Evolutionary conservation across 75 land plant genomes (phyloP), one percentile per base, ranked within the genome.

Genomic region (Gnetum montanum): DNA sequence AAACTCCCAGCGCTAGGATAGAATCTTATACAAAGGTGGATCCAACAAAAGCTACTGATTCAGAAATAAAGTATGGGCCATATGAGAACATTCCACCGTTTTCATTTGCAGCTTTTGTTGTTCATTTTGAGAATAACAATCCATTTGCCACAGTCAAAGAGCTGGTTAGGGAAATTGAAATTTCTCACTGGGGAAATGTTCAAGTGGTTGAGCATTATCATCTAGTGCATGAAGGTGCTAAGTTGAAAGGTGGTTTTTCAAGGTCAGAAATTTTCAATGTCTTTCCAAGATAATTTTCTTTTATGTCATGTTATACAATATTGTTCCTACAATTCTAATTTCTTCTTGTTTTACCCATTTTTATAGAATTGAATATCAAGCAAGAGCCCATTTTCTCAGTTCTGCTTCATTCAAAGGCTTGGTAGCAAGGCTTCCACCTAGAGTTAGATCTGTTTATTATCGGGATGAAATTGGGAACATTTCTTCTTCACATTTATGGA

Each of bases 391-490:
- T 28, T 18, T 59, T 8, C 69, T 70, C 64, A 97, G 97, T 33
- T 72, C 66, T 33, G 67, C 99, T 59, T 79, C 97, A 29, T 73
- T 95, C 54, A 85, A 70, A 18, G 38, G 63, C 50, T 81, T 95
- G 49, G 47, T 74, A 55, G 97, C 86, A 12, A 74, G 66, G 57
- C 68, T 95, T 58, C 99, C 99, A 4, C 89, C 93, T 49, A 67
- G 88, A 46, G 89, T 97, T 40, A 92, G 86, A 74, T 90, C 99
- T 27, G 76, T 90, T 35, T 95, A 90, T 57, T 95, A 84, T 31
- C 77, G 99, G 49, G 99, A 95, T 81, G 89, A 83, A 38, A 95
- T 95, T 70, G 99, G 99, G 25, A 95, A 95, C 63, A 82, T 95
- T 35, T 95, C 99, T 22, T 90, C 99, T 10, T 95, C 99, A 27